Evolutionary conservation across 129 eudicot genomes (phyloP), one percentile per base, ranked within the genome.

Genomic region (Calendula officinalis): DNA sequence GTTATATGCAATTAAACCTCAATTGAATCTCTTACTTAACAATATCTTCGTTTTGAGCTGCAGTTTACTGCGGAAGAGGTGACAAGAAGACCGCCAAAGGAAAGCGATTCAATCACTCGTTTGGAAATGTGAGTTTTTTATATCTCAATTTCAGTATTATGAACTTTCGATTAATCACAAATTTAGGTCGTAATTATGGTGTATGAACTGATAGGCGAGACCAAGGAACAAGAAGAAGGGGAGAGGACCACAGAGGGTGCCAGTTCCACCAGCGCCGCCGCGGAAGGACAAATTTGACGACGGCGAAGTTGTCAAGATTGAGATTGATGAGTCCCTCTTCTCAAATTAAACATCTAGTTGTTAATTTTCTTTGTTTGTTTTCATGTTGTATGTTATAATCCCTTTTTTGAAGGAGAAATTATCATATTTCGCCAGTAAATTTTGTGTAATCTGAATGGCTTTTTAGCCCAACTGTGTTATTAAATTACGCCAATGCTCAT

Each of bases 1-100:
- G 8, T 8, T 49, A 35, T 64, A 1, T 50, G 10, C 7, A 35
- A 15, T 8, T 49, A 8, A 30, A 53, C 8, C 54, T 53, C 30
- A 11, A 42, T 64, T 42, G 5, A 34, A 27, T 49, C 13, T 34
- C 40, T 22, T 43, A 13, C 48, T 35, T 60, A 60, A 60, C 69
- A 61, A 8, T 53, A 45, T 68, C 44, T 4, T 75, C 3, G 17
- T 63, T 36, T 74, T 73, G 66, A 22, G 59, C 12, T 66, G 51
- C 70, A 87, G 94, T 87, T 76, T 76, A 78, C 17, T 91, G 90
- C 49, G 98, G 98, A 56, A 81, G 96, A 84, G 96, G 96, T 0
- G 98, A 91, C 68, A 84, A 80, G 86, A 91, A 87, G 78, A 91
- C 98, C 41, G 96, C 94, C 37, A 84, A 63, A 72, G 98, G 98